Percentiles rank a stretch among this genome's conserved stretches.
Evolutionary conservation across 202 grass and related monocot genomes (phyloP).

Genomic region (Panicum hallii): DNA sequence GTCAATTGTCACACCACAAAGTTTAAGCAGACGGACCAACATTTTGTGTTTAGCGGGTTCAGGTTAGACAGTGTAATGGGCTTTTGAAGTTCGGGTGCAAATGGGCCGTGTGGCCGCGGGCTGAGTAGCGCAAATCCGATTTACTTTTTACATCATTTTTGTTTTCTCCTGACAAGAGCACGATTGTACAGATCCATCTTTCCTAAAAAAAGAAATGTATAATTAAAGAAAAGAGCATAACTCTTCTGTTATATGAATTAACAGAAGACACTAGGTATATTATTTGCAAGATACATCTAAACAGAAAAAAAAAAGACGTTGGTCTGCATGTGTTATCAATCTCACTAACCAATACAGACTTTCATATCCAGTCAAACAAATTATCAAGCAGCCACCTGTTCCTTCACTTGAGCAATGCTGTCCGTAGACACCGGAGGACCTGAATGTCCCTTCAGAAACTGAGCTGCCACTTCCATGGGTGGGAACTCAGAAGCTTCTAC

Average conservation of each 20-base stretch:
- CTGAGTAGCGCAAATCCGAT: background rate
- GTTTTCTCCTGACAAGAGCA: background rate
- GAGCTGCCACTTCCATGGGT: slow-evolving; percentile 23
- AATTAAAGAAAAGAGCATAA: background rate
- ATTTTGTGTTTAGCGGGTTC: background rate
- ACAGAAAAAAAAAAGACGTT: slow-evolving; percentile 3
- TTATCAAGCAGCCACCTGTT: slow-evolving; percentile 28
- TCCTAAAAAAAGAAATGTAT: background rate
- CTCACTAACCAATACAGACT: slow-evolving; percentile 32
- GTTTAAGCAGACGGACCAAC: background rate
- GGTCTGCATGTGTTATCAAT: slow-evolving; percentile 30
- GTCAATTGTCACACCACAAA: background rate
- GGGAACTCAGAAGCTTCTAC: slow-evolving; percentile 32
- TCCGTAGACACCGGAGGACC: background rate
- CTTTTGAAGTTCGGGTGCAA: background rate
- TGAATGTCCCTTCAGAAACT: slow-evolving; percentile 38
- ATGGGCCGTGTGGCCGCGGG: background rate
- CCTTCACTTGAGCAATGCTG: background rate
- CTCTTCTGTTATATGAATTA: background rate
- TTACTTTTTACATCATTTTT: background rate
- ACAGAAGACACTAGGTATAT: background rate
- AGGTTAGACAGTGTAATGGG: background rate
- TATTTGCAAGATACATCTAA: slow-evolving; percentile 42
- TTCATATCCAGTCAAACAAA: slow-evolving; percentile 47
- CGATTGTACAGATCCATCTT: background rate